Base-by-base conservation (phyloP, 345 rosid species). In the Salix purpurea region DNA sequence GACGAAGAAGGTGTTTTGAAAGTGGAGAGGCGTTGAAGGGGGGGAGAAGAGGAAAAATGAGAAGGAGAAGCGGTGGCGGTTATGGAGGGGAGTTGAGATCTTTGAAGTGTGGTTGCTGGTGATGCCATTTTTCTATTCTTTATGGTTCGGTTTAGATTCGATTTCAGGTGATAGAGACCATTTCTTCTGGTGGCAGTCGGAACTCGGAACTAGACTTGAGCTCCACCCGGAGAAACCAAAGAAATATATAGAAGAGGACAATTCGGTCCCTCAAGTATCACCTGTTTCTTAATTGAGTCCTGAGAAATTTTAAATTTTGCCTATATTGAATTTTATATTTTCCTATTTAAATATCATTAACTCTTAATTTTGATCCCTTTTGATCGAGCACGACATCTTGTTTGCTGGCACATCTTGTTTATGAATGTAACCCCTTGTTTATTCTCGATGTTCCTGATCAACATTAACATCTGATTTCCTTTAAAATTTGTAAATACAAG, bases 21-120 rank as follows among this genome's bases (percentile, higher is more conserved):
- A 80, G 95, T 91, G 76, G 98, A 86, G 82, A 90, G 90, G 75
- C 93, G 94, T 65, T 90, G 92, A 80, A 93, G 90, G 58, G 96
- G 91, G 48, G 92, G 84, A 0, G 72, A 30, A 16, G 90, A 30
- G 46, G 83, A 37, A 11, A 92, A 46, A 11, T 85, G 48, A 19
- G 92, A 42, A 24, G 16, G 52, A 46, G 52, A 46, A 14, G 28
- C 64, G 28, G 10, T 58, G 28, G 64, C n/a, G 18, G 84, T 81
- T 26, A 88, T 69, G 71, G 67, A 39, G 16, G 80, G 9, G 6
- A 78, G 83, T 15, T 82, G 84, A 19, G 90, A 84, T 79, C 89
- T 79, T 39, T 84, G 92, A 37, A 83, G 16, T 56, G 62, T 10
- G 2, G 89, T 77, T 30, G 88, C 89, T 42, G 89, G 83, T 16